These are phyloP conservation scores for Paraconiothyrium brasiliense DNA, from an alignment of 2,329 filamentous ascomycete species.

Conservation along the genomic window DNA sequence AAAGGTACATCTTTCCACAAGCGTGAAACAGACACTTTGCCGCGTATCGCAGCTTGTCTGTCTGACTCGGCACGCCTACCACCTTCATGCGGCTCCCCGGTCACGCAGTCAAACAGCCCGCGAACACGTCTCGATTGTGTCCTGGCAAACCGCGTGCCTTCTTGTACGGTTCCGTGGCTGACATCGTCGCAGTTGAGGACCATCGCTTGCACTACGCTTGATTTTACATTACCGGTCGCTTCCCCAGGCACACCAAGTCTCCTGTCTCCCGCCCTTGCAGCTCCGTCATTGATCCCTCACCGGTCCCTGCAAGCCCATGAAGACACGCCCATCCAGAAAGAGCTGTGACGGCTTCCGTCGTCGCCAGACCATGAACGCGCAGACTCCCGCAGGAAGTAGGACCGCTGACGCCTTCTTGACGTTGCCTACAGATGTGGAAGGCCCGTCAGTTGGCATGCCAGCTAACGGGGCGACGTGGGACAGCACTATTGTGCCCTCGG, in stretches of 20 bases:
- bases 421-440: constrained; percentile 29
- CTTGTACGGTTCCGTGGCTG: constrained; percentile 50
- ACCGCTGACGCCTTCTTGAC: constrained; percentile 30
- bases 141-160: constrained; percentile 44
- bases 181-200: constrained; percentile 46
- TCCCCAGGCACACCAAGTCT: constrained; percentile 37
- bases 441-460: constrained; percentile 28
- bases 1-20: constrained; percentile 44
- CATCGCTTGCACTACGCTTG: constrained; percentile 40
- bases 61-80: constrained; percentile 46
- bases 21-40: constrained; percentile 32
- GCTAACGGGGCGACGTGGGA: constrained; percentile 36
- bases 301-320: constrained; percentile 36
- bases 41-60: constrained; percentile 35
- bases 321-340: constrained; percentile 33
- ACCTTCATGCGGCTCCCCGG: constrained; percentile 42
- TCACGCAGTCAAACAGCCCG: constrained; percentile 45
- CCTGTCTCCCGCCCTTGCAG: constrained; percentile 26
- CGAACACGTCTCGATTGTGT: constrained; percentile 52
- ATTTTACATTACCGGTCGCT: constrained; percentile 41
- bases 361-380: constrained; percentile 41
- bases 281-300: constrained; percentile 24
- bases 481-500: constrained; percentile 29
- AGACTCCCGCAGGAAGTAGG: constrained; percentile 39
- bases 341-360: constrained; percentile 30